A percentile compares a stretch with the other conserved stretches of the same genome.
Conservation (phyloP, 2,329 filamentous ascomycete species). For the Diaporthe vexans region DNA sequence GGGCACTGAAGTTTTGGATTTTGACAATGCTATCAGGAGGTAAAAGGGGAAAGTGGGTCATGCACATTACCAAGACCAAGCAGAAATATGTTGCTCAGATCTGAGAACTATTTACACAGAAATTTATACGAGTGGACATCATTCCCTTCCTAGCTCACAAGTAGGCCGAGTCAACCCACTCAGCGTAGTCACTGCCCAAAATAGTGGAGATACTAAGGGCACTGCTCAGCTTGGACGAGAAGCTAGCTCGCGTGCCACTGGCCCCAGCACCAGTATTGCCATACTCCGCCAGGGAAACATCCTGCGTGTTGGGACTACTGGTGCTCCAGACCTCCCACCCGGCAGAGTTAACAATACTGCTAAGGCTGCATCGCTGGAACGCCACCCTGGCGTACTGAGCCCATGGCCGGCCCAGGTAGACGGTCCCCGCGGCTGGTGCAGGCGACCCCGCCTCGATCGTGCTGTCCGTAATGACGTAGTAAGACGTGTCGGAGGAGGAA, state of each 20-base stretch:
- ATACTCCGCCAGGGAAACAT: constrained; percentile 68
- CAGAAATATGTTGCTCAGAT: neutral
- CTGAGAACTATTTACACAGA: neutral
- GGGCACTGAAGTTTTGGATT: neutral
- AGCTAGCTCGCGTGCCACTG: constrained; percentile 62
- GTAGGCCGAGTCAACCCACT: constrained; percentile 41
- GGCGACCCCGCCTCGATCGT: constrained; percentile 58
- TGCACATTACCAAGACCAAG: neutral
- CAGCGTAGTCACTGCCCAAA: constrained; percentile 36
- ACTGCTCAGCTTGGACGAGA: constrained; percentile 54
- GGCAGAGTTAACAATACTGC: constrained; percentile 63
- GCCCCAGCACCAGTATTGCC: constrained; percentile 65
- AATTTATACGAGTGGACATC: neutral
- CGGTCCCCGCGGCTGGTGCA: constrained; percentile 54
- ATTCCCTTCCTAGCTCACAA: constrained; percentile 12
- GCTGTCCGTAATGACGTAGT: constrained; percentile 70
- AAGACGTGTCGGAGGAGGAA: constrained; percentile 55
- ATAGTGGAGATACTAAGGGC: constrained; percentile 52
- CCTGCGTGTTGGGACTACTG: constrained; percentile 58
- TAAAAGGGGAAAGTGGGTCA: too few species aligned
- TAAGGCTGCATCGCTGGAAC: constrained; percentile 62
- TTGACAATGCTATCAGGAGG: neutral
- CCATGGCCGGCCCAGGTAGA: constrained; percentile 69
- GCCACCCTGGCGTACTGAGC: constrained; percentile 62
- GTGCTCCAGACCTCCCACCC: constrained; percentile 67